Conservation (phyloP, 1,284 basidiomycete genomes). For the Ustilago xerochloae region DNA sequence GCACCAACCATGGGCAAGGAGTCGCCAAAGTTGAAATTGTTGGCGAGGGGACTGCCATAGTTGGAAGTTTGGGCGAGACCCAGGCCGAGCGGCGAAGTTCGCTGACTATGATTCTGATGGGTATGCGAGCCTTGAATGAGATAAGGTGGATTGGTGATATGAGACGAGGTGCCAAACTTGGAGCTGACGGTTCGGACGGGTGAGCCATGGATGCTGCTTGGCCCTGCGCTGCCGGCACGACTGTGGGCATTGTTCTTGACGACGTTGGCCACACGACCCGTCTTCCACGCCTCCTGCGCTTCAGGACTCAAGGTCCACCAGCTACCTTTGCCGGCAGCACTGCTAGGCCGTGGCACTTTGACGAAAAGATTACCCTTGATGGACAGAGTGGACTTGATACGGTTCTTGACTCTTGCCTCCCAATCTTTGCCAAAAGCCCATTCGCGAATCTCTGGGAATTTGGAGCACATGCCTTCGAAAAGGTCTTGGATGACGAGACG, state of each 20-base stretch:
- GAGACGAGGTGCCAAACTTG: slow-evolving; percentile 44
- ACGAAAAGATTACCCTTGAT: slow-evolving; percentile 66
- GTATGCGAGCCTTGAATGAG: slow-evolving; percentile 42
- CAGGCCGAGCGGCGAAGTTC: slow-evolving; percentile 43
- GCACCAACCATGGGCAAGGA: slow-evolving; percentile 17
- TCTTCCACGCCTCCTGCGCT: slow-evolving; percentile 62
- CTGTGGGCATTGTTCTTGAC: slow-evolving; percentile 58
- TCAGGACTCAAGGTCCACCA: slow-evolving; percentile 67
- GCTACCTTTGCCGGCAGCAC: slow-evolving; percentile 62
- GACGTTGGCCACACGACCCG: slow-evolving; percentile 59
- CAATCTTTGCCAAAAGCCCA: slow-evolving; percentile 66
- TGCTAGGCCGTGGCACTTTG: slow-evolving; percentile 63
- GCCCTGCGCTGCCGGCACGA: slow-evolving; percentile 47
- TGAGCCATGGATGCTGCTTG: slow-evolving; percentile 54
- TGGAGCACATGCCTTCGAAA: slow-evolving; percentile 64
- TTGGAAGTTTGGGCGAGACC: slow-evolving; percentile 31
- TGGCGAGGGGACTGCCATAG: slow-evolving; percentile 37
- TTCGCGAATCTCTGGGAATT: slow-evolving; percentile 64
- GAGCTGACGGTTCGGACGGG: slow-evolving; percentile 49
- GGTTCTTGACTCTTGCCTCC: slow-evolving; percentile 66
- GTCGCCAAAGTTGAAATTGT: slow-evolving; percentile 48
- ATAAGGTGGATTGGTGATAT: slow-evolving; percentile 46
- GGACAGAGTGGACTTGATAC: slow-evolving; percentile 67
- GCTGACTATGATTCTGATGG: slow-evolving; percentile 50
- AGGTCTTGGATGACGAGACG: slow-evolving; percentile 65